Evolutionary conservation across 768 basidiomycete genomes (phyloP), one percentile per base, ranked within the genome.

Genomic region (Leccinum broughii): DNA sequence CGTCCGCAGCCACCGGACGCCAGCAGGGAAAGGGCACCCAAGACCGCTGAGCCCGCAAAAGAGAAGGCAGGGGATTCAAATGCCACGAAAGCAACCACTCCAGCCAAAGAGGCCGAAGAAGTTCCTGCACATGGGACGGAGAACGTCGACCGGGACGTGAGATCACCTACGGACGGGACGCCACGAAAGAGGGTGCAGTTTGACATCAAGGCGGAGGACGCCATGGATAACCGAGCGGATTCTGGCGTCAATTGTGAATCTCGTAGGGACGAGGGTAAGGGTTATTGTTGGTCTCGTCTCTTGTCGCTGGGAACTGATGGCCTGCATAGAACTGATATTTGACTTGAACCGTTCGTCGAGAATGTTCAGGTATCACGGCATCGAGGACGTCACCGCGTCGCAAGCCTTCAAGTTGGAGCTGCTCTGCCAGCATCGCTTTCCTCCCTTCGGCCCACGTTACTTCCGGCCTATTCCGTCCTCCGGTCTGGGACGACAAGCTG

Each of bases 181-280:
- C 58, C 69, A 77, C 88, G 77, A 77, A 76, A 79, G 61, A 89
- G 85, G 70, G 87, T 92, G 35, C 89, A 87, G 9, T 92, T 92
- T 66, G 83, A 91, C 63, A 82, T 88, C 53, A 77, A 86, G 69
- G 82, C 86, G 22, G 84, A 79, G 41, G 79, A 82, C 11, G 74
- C 79, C 26, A 77, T 80, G n/a, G 81, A 81, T 61, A 76, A 80
- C 32, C 72, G 71, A 28, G 73, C 75, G 17, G 73, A 71, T 34
- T 59, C 71, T 20, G 75, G 73, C 57, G 67, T 69, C 48, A 72
- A 71, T 44, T 75, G 72, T 46, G 73, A 76, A 67, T 66, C 41
- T 61, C 75, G 37, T 4, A 76, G 73, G 54, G 70, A 74, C 28
- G 80, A 83, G 77, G 86, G 86, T 84, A 62, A 60, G 76, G 72